Evolutionary conservation across 345 rosid species (phyloP).

Genomic region (Eucalyptus tenuipes): DNA sequence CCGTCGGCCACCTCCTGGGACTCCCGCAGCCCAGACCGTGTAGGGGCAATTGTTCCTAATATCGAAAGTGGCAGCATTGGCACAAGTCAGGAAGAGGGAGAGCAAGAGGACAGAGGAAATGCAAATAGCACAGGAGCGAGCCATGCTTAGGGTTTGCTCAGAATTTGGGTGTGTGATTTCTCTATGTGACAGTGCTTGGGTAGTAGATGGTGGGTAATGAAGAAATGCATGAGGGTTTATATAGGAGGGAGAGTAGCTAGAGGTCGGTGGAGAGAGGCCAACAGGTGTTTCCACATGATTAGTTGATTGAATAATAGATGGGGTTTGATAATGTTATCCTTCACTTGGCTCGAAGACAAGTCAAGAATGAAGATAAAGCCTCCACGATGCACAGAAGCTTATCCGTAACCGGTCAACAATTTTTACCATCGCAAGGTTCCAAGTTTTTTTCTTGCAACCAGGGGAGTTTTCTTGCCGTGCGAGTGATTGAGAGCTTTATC

Average conservation of each 20-base stretch:
- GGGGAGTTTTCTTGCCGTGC: too few relatives aligned
- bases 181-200: neutral
- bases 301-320: neutral
- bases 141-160: neutral
- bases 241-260: neutral
- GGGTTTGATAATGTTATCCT: neutral
- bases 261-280: neutral
- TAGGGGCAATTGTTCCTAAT: conserved; percentile 13
- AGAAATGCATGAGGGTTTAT: neutral
- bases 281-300: neutral
- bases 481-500: too few relatives aligned
- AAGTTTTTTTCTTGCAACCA: too few relatives aligned
- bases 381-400: neutral
- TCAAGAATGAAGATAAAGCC: neutral
- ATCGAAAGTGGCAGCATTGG: conserved; percentile 3
- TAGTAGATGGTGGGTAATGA: neutral
- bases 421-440: too few relatives aligned
- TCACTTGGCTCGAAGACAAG: neutral
- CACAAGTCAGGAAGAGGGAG: neutral
- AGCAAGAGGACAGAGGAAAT: neutral
- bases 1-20: conserved; percentile 14
- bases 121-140: neutral
- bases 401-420: neutral
- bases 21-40: conserved; percentile 12
- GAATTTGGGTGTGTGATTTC: neutral